phyloP scores from a whole-genome alignment of 1,284 basidiomycete genomes.

The Malassezia obtusa region DNA sequence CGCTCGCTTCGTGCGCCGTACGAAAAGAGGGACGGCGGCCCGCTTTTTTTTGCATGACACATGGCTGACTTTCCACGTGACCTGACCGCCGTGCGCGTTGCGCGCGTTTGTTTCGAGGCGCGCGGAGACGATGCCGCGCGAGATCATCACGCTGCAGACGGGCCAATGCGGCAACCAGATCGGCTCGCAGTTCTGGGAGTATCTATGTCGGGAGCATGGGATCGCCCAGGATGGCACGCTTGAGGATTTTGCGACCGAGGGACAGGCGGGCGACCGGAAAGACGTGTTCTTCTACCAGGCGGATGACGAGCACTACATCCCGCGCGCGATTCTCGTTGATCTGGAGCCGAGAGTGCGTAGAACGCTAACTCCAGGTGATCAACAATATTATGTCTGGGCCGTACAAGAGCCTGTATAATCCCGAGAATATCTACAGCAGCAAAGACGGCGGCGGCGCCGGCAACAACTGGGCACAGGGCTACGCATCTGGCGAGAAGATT shows the following conservation, averaged over 20 bases:
- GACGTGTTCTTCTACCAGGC: constrained; percentile 99
- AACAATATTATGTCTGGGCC: constrained; percentile 86
- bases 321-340: constrained; percentile 89
- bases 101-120: not conserved
- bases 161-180: constrained; percentile 48
- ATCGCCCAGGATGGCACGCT: constrained; percentile 45
- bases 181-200: constrained; percentile 48
- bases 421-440: constrained; percentile 91
- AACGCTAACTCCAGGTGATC: constrained; percentile 64
- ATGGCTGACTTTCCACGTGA: constrained; percentile 14
- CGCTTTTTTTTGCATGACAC: constrained; percentile 13
- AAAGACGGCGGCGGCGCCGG: constrained; percentile 95
- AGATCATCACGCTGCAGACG: constrained; percentile 46
- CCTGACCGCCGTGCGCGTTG: constrained; percentile 8
- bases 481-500: constrained; percentile 67
- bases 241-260: constrained; percentile 41
- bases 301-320: constrained; percentile 98
- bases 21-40: constrained; percentile 4
- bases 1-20: constrained; percentile 8
- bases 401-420: constrained; percentile 89
- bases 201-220: constrained; percentile 46
- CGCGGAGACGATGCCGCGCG: constrained; percentile 31
- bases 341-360: constrained; percentile 62
- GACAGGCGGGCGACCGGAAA: constrained; percentile 62
- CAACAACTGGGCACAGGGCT: constrained; percentile 97